Evolutionary conservation across 306 rosid genomes (phyloP).

Genomic region (Glycine latifolia): DNA sequence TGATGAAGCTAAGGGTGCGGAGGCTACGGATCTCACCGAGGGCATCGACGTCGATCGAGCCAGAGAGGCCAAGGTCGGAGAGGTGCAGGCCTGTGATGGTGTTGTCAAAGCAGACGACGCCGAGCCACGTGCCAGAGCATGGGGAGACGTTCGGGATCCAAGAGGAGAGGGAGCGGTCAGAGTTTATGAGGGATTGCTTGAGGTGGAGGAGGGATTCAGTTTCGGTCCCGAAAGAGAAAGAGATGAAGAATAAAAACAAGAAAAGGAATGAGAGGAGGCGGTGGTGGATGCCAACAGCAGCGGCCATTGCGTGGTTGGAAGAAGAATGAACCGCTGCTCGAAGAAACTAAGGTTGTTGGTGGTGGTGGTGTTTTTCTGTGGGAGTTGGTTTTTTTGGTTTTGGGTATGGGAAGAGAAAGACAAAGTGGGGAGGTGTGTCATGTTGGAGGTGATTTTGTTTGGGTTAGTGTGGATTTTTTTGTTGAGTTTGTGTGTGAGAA

Average conservation of each 20-base stretch:
- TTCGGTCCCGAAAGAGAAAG: conserved; percentile 36
- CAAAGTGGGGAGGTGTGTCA: conserved; percentile 26
- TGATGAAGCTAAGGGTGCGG: conserved; percentile 58
- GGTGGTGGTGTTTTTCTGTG: too few species aligned
- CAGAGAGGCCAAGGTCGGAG: conserved; percentile 62
- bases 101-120: conserved; percentile 60
- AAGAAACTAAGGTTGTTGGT: conserved; percentile 44
- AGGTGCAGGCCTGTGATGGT: conserved; percentile 63
- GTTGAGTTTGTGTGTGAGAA: conserved; percentile 28
- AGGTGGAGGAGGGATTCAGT: conserved; percentile 62
- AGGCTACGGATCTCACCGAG: conserved; percentile 49
- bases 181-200: conserved; percentile 60
- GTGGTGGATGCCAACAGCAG: conserved; percentile 51
- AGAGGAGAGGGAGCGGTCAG: conserved; percentile 40
- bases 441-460: conserved; percentile 23
- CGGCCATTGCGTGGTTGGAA: conserved; percentile 68
- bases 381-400: not conserved
- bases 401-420: not conserved
- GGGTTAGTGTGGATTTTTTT: not conserved
- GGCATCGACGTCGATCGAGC: conserved; percentile 62
- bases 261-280: too few species aligned
- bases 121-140: conserved; percentile 66
- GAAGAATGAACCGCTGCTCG: conserved; percentile 68
- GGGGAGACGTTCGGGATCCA: conserved; percentile 69
- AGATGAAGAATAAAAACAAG: not conserved